phyloP scores from a whole-genome alignment of 371 early-diverging fungal genomes.

The Mucor saturninus region DNA sequence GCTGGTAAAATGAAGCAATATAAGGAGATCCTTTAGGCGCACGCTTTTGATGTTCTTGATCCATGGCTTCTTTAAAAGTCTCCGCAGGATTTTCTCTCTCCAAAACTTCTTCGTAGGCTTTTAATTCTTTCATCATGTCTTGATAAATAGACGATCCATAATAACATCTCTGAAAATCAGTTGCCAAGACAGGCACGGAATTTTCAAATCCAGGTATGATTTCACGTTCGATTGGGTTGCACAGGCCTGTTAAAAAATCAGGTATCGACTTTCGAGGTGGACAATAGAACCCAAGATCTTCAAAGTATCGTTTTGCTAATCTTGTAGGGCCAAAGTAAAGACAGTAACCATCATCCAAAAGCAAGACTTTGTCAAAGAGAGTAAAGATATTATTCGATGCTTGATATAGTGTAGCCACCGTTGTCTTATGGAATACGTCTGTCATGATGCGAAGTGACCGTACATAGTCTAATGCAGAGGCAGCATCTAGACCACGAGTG shows the following conservation, averaged over 20 bases:
- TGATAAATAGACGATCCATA: conserved; percentile 43
- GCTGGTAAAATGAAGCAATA: conserved; percentile 65
- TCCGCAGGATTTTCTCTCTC: conserved; percentile 36
- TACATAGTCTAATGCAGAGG: conserved; percentile 81
- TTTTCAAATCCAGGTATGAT: conserved; percentile 59
- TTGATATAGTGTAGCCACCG: conserved; percentile 69
- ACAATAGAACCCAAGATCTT: conserved; percentile 66
- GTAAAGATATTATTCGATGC: conserved; percentile 76
- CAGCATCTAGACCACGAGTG: conserved; percentile 88
- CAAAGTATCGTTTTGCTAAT: conserved; percentile 69
- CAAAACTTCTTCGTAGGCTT: conserved; percentile 43
- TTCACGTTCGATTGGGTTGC: conserved; percentile 64
- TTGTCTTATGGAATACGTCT: conserved; percentile 64
- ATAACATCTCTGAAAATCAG: conserved; percentile 54
- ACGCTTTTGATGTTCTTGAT: conserved; percentile 60
- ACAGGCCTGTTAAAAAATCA: conserved; percentile 76
- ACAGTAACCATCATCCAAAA: conserved; percentile 74
- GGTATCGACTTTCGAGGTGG: conserved; percentile 76
- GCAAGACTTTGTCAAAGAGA: conserved; percentile 75
- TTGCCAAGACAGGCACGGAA: conserved; percentile 45
- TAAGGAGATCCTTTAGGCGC: conserved; percentile 59
- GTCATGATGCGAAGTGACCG: conserved; percentile 71
- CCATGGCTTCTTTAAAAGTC: conserved; percentile 57
- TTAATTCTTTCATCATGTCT: conserved; percentile 39
- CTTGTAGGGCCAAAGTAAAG: conserved; percentile 76